Percentiles rank a stretch among this genome's conserved stretches.
Conservation (phyloP, 768 basidiomycete genomes). For the Pulveroboletus frians region DNA sequence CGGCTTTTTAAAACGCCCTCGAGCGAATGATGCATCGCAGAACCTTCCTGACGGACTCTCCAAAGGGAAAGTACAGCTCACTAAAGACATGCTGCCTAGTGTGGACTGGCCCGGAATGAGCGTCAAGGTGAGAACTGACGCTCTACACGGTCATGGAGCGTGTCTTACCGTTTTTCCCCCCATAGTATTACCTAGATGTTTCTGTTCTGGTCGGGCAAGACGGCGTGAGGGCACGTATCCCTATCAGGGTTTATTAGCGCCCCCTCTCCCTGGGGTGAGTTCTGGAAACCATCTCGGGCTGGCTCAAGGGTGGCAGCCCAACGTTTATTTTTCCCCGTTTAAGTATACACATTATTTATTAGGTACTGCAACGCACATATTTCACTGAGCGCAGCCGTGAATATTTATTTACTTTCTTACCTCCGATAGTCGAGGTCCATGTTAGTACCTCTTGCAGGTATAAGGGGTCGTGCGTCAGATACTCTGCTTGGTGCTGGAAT, state of each 20-base stretch:
- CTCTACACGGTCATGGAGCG: constrained; percentile 5
- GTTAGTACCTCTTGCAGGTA: too few relatives aligned
- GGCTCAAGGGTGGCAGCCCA: neutral
- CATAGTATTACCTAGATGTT: constrained; percentile 68
- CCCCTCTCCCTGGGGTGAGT: neutral
- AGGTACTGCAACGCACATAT: constrained; percentile 9
- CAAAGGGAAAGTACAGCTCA: constrained; percentile 52
- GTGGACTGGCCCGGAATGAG: constrained; percentile 64
- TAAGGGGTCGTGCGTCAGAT: too few relatives aligned
- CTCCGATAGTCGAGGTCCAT: too few relatives aligned
- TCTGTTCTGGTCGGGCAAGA: constrained; percentile 64
- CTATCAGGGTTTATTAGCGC: constrained; percentile 51
- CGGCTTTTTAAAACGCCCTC: constrained; percentile 68
- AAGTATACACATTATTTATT: neutral
- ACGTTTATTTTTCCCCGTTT: neutral
- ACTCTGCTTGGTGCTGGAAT: too few relatives aligned
- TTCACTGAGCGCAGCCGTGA: neutral
- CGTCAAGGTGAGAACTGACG: constrained; percentile 49
- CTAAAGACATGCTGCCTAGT: constrained; percentile 56
- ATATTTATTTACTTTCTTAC: neutral
- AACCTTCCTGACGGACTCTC: constrained; percentile 64
- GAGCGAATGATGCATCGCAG: constrained; percentile 41
- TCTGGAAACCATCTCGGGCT: neutral
- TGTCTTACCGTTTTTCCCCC: constrained; percentile 2
- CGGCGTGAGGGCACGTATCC: constrained; percentile 55